Conservation (phyloP, 2,329 filamentous ascomycete species). For the Hysterium pulicare region DNA sequence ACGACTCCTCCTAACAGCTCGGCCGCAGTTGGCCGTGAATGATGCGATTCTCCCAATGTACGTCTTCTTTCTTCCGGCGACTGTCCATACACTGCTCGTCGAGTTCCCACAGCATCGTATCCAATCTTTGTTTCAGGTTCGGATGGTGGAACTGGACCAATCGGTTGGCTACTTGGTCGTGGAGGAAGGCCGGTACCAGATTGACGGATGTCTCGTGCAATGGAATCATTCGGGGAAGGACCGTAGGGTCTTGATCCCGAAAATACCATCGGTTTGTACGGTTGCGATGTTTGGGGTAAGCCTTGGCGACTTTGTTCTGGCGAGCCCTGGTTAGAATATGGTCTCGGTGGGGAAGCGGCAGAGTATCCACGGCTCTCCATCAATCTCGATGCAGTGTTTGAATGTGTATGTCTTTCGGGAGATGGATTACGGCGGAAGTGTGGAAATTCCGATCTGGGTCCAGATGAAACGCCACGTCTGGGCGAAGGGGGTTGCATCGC, state of each 20-base stretch:
- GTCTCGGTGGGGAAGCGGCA: slow-evolving; percentile 28
- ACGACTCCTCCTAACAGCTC: slow-evolving; percentile 26
- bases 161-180: slow-evolving; percentile 40
- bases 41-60: slow-evolving; percentile 34
- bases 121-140: slow-evolving; percentile 20
- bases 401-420: slow-evolving; percentile 34
- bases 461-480: slow-evolving; percentile 30
- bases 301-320: slow-evolving; percentile 33
- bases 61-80: slow-evolving; percentile 30
- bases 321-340: slow-evolving; percentile 31
- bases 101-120: slow-evolving; percentile 23
- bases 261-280: slow-evolving; percentile 32
- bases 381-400: slow-evolving; percentile 20
- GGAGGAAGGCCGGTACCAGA: slow-evolving; percentile 28
- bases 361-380: slow-evolving; percentile 26
- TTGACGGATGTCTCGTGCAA: slow-evolving; percentile 22
- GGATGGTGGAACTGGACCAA: slow-evolving; percentile 20
- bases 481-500: slow-evolving; percentile 49
- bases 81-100: slow-evolving; percentile 25
- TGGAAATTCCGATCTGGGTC: slow-evolving; percentile 31
- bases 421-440: slow-evolving; percentile 36
- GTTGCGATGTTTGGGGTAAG: slow-evolving; percentile 26
- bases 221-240: slow-evolving; percentile 26
- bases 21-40: slow-evolving; percentile 29
- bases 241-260: slow-evolving; percentile 29